Conservation (phyloP, 208 protist species). For the Borovskyia barvae region DNA sequence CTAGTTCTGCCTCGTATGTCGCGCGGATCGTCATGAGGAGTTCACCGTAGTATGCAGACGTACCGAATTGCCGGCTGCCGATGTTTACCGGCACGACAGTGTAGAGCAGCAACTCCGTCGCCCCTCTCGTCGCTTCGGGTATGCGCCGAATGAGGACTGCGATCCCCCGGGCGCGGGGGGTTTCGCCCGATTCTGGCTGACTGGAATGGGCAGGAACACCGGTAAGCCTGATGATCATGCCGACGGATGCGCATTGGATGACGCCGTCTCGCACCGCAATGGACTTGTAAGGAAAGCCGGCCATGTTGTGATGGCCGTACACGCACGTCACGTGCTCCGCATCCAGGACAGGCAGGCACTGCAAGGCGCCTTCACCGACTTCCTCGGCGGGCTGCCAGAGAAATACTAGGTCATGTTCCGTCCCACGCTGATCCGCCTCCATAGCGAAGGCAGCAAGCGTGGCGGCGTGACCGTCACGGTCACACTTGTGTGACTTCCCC, state of each 20-base stretch:
- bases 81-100: slow-evolving; percentile 48
- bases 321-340: slow-evolving; percentile 37
- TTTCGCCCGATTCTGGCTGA: slow-evolving; percentile 34
- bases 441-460: slow-evolving; percentile 40
- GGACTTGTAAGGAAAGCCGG: slow-evolving; percentile 30
- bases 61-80: slow-evolving; percentile 43
- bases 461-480: slow-evolving; percentile 39
- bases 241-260: slow-evolving; percentile 36
- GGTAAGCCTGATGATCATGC: slow-evolving; percentile 43
- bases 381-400: slow-evolving; percentile 48
- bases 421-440: slow-evolving; percentile 43
- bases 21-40: slow-evolving; percentile 42
- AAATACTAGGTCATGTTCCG: slow-evolving; percentile 40
- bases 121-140: slow-evolving; percentile 30
- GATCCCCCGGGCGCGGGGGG: slow-evolving; percentile 35
- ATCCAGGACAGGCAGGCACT: slow-evolving; percentile 39
- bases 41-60: slow-evolving; percentile 43
- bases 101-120: slow-evolving; percentile 35
- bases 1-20: slow-evolving; percentile 33
- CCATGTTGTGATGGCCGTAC: slow-evolving; percentile 46
- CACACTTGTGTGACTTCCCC: slow-evolving; percentile 45
- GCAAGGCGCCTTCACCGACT: slow-evolving; percentile 28
- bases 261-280: slow-evolving; percentile 35
- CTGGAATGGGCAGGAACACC: slow-evolving; percentile 35
- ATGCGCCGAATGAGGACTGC: slow-evolving; percentile 35